Base-by-base conservation (phyloP, 2,329 filamentous ascomycete species). In the Albifimbria verrucaria region DNA sequence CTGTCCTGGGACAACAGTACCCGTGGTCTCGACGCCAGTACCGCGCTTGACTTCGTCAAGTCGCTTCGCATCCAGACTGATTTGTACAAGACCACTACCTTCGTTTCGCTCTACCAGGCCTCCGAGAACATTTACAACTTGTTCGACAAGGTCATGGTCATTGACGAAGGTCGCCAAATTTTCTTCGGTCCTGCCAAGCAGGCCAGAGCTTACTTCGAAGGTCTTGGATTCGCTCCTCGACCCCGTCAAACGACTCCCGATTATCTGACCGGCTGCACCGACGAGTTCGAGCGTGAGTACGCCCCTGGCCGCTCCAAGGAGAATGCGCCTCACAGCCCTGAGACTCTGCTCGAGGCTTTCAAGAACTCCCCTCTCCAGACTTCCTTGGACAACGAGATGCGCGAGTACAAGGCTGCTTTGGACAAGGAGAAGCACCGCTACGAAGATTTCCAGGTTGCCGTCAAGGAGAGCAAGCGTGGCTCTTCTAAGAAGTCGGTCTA, bases 71-170 rank as follows among this genome's bases (percentile, higher is more conserved):
- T 92, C 41, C 81, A 93, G 74, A 94, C 90, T 21, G 88, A 94
- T 67, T 83, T 94, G 51, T 92, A 92, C 78, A 84, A 88, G 66
- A 91, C 87, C 0, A 89, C 88, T 2, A 94, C 90, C 0, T 92
- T 94, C 55, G 90, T 95, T 2, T 91, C 90, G 0, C 76, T 96
- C 0, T 96, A 95, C 68, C 90, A 95, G 66, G 90, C 89, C 0
- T 91, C 87, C 0, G 89, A 94, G 70, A 91, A 85, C 61, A 90
- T 93, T 56, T 92, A 90, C 72, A 78, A 78, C 21, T 82, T 86
- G 28, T 92, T 93, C 56, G 90, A 95, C 75, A 94, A 93, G 69
- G 89, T 94, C 12, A 75, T 95, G 63, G 87, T 92, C 32, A 89
- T 94, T 52, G 88, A 92, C 56, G 80, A 82, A 41, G 90, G 90